These are phyloP conservation scores for Blastomyces gilchristii DNA, from an alignment of 2,329 filamentous ascomycete species.

Conservation along the genomic window DNA sequence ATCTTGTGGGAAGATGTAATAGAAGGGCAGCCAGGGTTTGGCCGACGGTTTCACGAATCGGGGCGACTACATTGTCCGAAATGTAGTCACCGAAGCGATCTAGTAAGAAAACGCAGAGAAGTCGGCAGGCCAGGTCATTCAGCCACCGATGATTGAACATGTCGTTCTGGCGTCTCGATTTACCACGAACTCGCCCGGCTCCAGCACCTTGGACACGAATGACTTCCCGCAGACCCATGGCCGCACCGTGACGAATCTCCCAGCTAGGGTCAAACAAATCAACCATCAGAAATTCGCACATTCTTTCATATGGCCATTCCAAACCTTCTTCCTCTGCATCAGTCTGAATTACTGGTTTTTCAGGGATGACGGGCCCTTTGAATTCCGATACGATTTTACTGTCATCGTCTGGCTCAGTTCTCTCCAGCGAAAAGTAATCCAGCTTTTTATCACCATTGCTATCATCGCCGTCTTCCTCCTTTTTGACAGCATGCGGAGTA, in stretches of 20 bases:
- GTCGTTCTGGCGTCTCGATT: conserved; percentile 64
- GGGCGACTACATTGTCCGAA: conserved; percentile 91
- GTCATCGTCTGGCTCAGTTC: conserved; percentile 72
- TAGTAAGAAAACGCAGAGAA: conserved; percentile 93
- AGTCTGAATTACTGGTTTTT: conserved; percentile 75
- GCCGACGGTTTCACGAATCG: conserved; percentile 88
- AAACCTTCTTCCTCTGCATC: conserved; percentile 66
- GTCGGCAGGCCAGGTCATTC: conserved; percentile 85
- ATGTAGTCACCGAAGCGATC: conserved; percentile 97
- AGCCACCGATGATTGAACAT: conserved; percentile 73
- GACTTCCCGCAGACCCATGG: conserved; percentile 87
- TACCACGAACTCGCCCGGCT: conserved; percentile 66
- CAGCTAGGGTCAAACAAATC: conserved; percentile 89
- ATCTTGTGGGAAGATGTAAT: conserved; percentile 66
- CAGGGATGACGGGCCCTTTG: conserved; percentile 69
- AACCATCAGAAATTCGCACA: conserved; percentile 87
- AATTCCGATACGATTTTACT: conserved; percentile 90
- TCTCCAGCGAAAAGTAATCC: conserved; percentile 87
- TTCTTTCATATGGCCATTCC: conserved; percentile 88
- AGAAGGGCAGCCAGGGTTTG: conserved; percentile 85
- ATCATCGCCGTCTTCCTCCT: conserved; percentile 46
- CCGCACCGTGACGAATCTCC: conserved; percentile 93
- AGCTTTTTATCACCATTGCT: conserved; percentile 53
- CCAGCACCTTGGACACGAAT: conserved; percentile 83
- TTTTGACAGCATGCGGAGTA: conserved; percentile 48